These are phyloP conservation scores for Phytopythium boreale DNA, from an alignment of 352 stramenopile species.

Conservation along the genomic window DNA sequence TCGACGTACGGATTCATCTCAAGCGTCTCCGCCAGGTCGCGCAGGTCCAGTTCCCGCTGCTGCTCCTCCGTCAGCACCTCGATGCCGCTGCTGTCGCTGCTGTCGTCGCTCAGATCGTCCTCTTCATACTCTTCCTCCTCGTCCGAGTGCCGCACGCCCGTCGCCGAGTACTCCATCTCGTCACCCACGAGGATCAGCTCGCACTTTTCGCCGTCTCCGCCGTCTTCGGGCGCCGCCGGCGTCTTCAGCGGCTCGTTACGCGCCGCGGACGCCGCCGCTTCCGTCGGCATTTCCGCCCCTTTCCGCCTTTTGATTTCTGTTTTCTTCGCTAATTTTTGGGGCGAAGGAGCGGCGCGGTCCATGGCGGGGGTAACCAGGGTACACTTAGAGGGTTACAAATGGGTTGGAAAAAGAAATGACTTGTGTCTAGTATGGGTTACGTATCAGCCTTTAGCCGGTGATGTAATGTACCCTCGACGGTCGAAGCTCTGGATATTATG, in stretches of 20 bases:
- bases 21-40: conserved; percentile 28
- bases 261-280: no score
- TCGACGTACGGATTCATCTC: conserved; percentile 56
- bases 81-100: conserved; percentile 15
- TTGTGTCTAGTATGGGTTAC: not conserved
- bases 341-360: not conserved
- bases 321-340: not conserved
- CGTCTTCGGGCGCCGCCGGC: not conserved
- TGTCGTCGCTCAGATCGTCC: conserved; percentile 11
- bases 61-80: conserved; percentile 23
- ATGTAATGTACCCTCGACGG: not conserved
- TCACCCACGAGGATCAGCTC: conserved; percentile 5
- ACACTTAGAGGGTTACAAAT: not conserved
- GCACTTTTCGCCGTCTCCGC: not conserved
- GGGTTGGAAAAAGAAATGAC: not conserved
- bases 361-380: no score
- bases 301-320: not conserved
- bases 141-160: not conserved
- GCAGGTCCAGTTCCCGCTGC: conserved; percentile 20
- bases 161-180: conserved; percentile 3
- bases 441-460: not conserved
- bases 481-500: not conserved
- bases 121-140: not conserved
- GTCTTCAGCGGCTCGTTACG: not conserved
- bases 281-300: not conserved